These are phyloP conservation scores for Cyberlindnera suaveolens DNA, from an alignment of 805 yeast genomes.

Conservation along the genomic window DNA sequence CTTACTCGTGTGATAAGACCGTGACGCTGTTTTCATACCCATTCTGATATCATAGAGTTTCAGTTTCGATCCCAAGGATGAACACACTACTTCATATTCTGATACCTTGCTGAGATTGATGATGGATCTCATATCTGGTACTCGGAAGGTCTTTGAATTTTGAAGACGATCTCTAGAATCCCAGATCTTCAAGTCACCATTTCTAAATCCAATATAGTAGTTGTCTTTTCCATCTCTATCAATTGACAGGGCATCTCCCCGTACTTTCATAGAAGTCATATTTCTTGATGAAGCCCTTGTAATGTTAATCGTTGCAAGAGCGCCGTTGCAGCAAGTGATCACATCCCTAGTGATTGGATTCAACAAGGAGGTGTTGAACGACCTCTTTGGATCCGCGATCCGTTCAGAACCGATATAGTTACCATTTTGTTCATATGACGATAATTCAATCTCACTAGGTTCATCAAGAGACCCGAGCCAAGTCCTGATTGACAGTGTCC, in stretches of 20 bases:
- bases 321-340: constrained; percentile 6
- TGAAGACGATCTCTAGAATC: constrained; percentile 11
- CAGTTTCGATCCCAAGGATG: constrained; percentile 9
- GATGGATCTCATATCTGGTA: constrained; percentile 7
- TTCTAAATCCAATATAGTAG: constrained; percentile 15
- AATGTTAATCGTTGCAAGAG: not conserved
- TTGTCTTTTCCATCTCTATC: constrained; percentile 5
- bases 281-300: not conserved
- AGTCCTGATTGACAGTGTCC: constrained; percentile 6
- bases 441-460: constrained; percentile 13
- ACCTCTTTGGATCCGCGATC: constrained; percentile 1
- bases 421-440: constrained; percentile 1
- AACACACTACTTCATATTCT: constrained; percentile 2
- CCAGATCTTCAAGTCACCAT: constrained; percentile 12
- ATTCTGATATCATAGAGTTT: constrained; percentile 7
- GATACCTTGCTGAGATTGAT: constrained; percentile 5
- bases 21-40: not conserved
- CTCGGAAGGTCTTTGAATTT: not conserved
- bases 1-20: constrained; percentile 3
- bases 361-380: constrained; percentile 10
- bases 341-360: not conserved
- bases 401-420: constrained; percentile 1
- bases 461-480: constrained; percentile 21
- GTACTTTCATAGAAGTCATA: not conserved
- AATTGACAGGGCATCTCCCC: constrained; percentile 16